These are phyloP conservation scores for Cladosporium sp. DNA, from an alignment of 2,329 filamentous ascomycete species.

Conservation along the genomic window DNA sequence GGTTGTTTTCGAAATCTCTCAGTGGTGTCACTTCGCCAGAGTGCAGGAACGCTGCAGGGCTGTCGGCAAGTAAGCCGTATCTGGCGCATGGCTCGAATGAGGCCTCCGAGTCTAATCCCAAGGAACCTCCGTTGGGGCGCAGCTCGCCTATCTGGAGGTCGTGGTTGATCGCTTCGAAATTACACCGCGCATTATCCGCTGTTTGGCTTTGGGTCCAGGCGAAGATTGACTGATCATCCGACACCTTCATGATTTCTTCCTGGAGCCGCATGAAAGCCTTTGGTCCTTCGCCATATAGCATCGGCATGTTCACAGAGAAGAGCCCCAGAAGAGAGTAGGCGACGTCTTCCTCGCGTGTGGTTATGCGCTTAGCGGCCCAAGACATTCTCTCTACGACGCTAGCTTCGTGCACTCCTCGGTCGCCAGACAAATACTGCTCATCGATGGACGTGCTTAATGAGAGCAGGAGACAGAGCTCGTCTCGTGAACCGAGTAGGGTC, in stretches of 20 bases:
- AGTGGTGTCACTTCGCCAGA: not conserved
- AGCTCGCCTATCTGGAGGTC: no score
- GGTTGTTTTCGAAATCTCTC: not conserved
- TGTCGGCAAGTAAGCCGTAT: not conserved
- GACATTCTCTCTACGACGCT: conserved; percentile 14
- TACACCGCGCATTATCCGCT: no score
- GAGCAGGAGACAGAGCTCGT: not conserved
- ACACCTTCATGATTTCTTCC: conserved; percentile 16
- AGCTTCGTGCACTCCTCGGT: not conserved
- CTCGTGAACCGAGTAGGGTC: not conserved
- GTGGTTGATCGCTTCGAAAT: no score
- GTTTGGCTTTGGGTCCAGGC: not conserved
- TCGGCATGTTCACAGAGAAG: conserved; percentile 18
- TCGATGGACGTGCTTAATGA: not conserved
- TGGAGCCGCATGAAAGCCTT: conserved; percentile 20
- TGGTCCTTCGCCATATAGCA: conserved; percentile 19
- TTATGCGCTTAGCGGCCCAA: conserved; percentile 17
- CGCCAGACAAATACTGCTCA: not conserved
- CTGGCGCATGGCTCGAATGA: no score
- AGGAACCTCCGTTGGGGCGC: no score
- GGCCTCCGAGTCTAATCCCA: no score
- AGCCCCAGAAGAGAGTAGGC: conserved; percentile 22
- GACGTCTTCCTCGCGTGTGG: conserved; percentile 19
- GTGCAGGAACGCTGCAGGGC: not conserved
- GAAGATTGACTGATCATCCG: conserved; percentile 20